Evolutionary conservation across 2,329 filamentous ascomycete species (phyloP), one percentile per base, ranked within the genome.

Genomic region (Pseudopyricularia javanii): DNA sequence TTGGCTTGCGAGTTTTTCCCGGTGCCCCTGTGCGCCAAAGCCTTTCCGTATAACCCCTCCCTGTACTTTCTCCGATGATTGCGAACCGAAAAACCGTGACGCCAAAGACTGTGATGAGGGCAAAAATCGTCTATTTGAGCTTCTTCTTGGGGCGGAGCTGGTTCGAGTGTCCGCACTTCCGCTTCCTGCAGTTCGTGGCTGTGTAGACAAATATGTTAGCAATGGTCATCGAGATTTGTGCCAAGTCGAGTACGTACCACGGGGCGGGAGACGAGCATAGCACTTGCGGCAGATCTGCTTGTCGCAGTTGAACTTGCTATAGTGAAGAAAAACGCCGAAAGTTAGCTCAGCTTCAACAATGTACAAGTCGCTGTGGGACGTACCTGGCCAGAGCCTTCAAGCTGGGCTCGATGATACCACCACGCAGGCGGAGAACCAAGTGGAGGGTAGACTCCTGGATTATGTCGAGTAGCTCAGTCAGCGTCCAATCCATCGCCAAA

Each of bases 281-380:
- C 93, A 98, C 88, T 98, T 97, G 82, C 93, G 91, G 89, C 93
- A 97, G 78, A 97, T 95, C 86, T 91, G 91, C 86, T 96, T 96
- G 65, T 97, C 93, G 87, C 91, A 97, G 86, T 98, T 97, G 85
- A 94, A 97, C 83, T 96, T 96, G 80, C 86, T 91, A 20, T 22
- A 12, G 17, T 22, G 7, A 43, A 20, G n/a, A 43, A 20, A 7
- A 6, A 7, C 32, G 17, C 4, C 15, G 6, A 17, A 37, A 37
- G 37, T 43, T 20, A 43, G 17, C 14, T 4, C 17, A 9, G 37
- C 37, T 43, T n/a, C 37, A 43, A 20, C 37, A 43, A 20, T 20
- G 17, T 20, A 11, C 9, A 7, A 43, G 37, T 43, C 17, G 4
- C 22, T 4, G 9, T 43, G 17, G n/a, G 17, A 22, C 37, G 17